Percentiles rank a stretch among this genome's conserved stretches.
Conservation (phyloP, 106 monocot species). For the Allium fistulosum region DNA sequence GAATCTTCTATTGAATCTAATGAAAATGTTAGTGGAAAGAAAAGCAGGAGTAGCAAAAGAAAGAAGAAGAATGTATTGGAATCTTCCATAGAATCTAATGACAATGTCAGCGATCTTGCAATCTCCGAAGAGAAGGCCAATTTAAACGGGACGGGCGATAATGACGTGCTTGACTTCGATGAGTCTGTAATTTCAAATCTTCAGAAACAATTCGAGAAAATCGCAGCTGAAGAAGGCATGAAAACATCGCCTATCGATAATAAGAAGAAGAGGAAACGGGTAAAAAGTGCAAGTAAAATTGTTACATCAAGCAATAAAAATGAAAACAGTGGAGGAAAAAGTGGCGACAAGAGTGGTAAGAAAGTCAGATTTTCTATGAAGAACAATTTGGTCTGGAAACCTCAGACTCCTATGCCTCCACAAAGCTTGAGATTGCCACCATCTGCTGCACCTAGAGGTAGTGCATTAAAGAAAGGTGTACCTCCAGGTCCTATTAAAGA, state of each 20-base stretch:
- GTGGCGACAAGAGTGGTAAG: slow-evolving; percentile 56
- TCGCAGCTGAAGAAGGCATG: slow-evolving; percentile 80
- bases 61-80: slow-evolving; percentile 24
- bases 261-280: slow-evolving; percentile 56
- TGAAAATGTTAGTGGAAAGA: slow-evolving; percentile 1
- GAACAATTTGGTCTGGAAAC: slow-evolving; percentile 91
- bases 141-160: slow-evolving; percentile 6
- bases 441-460: slow-evolving; percentile 81
- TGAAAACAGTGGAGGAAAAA: slow-evolving; percentile 21
- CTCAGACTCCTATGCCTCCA: slow-evolving; percentile 80
- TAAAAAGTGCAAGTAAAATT: slow-evolving; percentile 22
- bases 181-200: slow-evolving; percentile 69
- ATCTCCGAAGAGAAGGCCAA: slow-evolving; percentile 4
- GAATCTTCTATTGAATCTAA: background rate
- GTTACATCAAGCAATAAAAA: slow-evolving; percentile 1
- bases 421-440: slow-evolving; percentile 87
- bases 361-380: slow-evolving; percentile 94
- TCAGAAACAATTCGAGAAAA: slow-evolving; percentile 83
- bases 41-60: slow-evolving; percentile 6
- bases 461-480: slow-evolving; percentile 89
- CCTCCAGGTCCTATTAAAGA: slow-evolving; percentile 75
- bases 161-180: slow-evolving; percentile 30
- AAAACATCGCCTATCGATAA: slow-evolving; percentile 14
- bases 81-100: slow-evolving; percentile 4
- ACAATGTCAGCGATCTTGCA: background rate